Evolutionary conservation across 345 rosid genomes (phyloP), one percentile per base, ranked within the genome.

Genomic region (Lumnitzera racemosa): DNA sequence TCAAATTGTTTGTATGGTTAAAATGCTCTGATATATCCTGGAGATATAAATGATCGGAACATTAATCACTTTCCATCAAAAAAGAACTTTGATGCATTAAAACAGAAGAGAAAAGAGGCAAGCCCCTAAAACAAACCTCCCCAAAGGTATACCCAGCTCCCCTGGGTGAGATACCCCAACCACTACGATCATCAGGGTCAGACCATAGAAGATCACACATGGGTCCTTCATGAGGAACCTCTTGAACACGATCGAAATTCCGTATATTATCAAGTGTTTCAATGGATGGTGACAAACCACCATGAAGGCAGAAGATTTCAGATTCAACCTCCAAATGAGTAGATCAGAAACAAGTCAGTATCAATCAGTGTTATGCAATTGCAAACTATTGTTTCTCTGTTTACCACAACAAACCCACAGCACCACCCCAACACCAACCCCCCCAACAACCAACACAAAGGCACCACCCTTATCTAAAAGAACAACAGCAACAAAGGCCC

Each of bases 161-260:
- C 67, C 98, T 83, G 1, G 98, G 98, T 62, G 96, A 89, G 74
- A 91, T 87, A 27, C 96, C 98, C 98, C 95, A 91, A 47, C 95
- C 96, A 79, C 96, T 86, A 2, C 96, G 80, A 68, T 91, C 98
- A 67, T 91, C 98, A 3, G 98, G 98, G 57, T 89, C 98, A 48
- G 96, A 89, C 98, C 98, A 91, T 66, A 91, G 71, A n/a, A 91
- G 90, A 75, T 91, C 98, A 67, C 98, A 91, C 96, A 91, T 89
- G 27, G 98, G 96, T 64, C 98, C 98, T 71, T 91, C 98, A 58
- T 91, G 98, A 41, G 98, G 98, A 68, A 91, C 96, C 77, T 91
- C 96, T 79, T 87, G 96, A 70, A 86, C 90, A 29, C 98, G 86
- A 60, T 91, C 96, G 70, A 91, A 89, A 63, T 86, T 89, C 13